These are phyloP conservation scores for Pythium aristosporum DNA, from an alignment of 352 stramenopile genomes.

Conservation along the genomic window DNA sequence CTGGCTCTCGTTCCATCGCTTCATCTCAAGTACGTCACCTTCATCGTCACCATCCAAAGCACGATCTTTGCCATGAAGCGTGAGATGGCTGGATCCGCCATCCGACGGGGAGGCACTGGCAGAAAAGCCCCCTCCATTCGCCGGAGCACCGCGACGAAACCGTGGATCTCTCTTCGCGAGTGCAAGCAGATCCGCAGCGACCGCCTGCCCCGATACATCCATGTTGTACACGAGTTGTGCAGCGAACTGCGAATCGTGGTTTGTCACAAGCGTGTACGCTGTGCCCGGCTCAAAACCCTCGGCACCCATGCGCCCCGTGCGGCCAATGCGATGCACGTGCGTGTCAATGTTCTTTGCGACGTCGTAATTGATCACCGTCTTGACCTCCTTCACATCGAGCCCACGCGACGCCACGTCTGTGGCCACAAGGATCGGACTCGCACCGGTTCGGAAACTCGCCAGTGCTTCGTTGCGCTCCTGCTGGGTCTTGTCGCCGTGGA, in stretches of 20 bases:
- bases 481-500: conserved; percentile 85
- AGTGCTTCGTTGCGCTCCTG: conserved; percentile 71
- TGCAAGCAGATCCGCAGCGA: conserved; percentile 52
- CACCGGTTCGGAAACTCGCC: conserved; percentile 58
- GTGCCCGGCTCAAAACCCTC: conserved; percentile 81
- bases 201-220: conserved; percentile 65
- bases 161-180: conserved; percentile 49
- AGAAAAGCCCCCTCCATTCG: neutral
- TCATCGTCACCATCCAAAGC: conserved; percentile 27
- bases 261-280: conserved; percentile 81
- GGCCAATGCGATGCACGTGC: conserved; percentile 88
- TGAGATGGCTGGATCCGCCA: neutral
- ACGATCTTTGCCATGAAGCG: neutral
- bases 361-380: conserved; percentile 90
- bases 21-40: conserved; percentile 53
- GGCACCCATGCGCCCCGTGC: conserved; percentile 81
- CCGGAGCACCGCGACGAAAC: conserved; percentile 48
- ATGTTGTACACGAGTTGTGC: conserved; percentile 84
- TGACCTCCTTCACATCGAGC: conserved; percentile 89
- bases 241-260: conserved; percentile 71
- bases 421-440: conserved; percentile 72
- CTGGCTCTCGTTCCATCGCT: conserved; percentile 54
- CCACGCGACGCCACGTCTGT: conserved; percentile 88
- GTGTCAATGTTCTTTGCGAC: conserved; percentile 92
- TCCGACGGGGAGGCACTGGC: neutral